A percentile compares a stretch with the other conserved stretches of the same genome.
Evolutionary conservation across 2,329 filamentous ascomycete genomes (phyloP).

Genomic region (Aureobasidium subglaciale): DNA sequence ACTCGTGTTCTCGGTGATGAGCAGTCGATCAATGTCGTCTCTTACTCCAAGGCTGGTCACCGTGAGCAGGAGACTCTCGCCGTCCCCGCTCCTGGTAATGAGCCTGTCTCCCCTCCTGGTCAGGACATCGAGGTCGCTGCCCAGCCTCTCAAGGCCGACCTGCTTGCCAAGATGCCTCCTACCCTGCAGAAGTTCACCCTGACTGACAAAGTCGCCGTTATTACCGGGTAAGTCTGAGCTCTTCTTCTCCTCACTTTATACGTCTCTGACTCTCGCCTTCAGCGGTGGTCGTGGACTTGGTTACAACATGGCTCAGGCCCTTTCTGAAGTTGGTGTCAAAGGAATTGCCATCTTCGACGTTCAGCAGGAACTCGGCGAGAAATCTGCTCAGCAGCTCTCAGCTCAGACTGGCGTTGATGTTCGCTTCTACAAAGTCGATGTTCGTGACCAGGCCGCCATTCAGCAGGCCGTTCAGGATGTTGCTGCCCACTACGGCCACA

Average conservation of each 20-base stretch:
- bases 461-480: slow-evolving; percentile 61
- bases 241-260: background rate
- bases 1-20: slow-evolving; percentile 16
- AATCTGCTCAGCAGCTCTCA: slow-evolving; percentile 62
- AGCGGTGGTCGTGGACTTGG: slow-evolving; percentile 71
- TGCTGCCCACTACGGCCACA: slow-evolving; percentile 57
- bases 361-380: slow-evolving; percentile 66
- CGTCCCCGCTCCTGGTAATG: slow-evolving; percentile 20
- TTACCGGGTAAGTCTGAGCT: slow-evolving; percentile 60
- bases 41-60: slow-evolving; percentile 25
- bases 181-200: slow-evolving; percentile 65
- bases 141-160: slow-evolving; percentile 26
- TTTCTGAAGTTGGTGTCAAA: slow-evolving; percentile 68
- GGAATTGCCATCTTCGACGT: slow-evolving; percentile 70
- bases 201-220: slow-evolving; percentile 62
- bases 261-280: slow-evolving; percentile 24
- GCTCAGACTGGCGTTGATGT: slow-evolving; percentile 66
- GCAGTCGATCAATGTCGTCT: slow-evolving; percentile 24
- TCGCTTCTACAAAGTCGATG: slow-evolving; percentile 72
- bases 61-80: slow-evolving; percentile 25
- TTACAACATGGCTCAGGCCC: slow-evolving; percentile 71
- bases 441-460: slow-evolving; percentile 64
- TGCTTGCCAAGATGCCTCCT: slow-evolving; percentile 49
- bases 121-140: slow-evolving; percentile 27
- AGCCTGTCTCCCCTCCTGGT: slow-evolving; percentile 29